A percentile compares a stretch with the other conserved stretches of the same genome.
phyloP scores from a whole-genome alignment of 2,329 filamentous ascomycete species.

The Exophiala spinifera region DNA sequence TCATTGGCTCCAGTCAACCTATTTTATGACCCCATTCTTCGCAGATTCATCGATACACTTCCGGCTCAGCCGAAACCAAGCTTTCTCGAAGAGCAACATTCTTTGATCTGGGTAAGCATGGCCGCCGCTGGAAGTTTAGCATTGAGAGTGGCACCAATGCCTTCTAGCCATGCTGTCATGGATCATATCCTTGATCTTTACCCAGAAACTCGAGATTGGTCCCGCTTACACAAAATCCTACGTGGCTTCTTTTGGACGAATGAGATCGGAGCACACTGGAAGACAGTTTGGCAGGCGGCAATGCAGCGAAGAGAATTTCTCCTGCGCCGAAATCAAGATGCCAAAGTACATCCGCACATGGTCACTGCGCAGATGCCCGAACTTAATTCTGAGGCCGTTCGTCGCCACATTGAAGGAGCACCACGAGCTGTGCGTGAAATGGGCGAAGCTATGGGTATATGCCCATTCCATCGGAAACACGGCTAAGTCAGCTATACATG shows the following conservation, averaged over 20 bases:
- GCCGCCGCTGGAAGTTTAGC: conserved; percentile 21
- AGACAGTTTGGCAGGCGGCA: conserved; percentile 16
- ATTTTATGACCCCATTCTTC: conserved; percentile 28
- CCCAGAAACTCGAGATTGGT: conserved; percentile 17
- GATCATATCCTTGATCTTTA: conserved; percentile 20
- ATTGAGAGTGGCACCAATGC: conserved; percentile 19
- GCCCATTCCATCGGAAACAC: conserved; percentile 9
- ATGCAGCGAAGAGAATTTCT: conserved; percentile 16
- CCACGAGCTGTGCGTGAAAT: conserved; percentile 14
- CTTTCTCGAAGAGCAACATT: conserved; percentile 13
- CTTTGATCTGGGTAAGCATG: conserved; percentile 23
- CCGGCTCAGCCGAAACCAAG: conserved; percentile 14
- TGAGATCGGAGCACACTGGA: conserved; percentile 18
- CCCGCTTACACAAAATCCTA: conserved; percentile 16
- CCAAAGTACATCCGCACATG: not conserved
- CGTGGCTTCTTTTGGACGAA: conserved; percentile 23
- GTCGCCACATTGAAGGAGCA: conserved; percentile 13
- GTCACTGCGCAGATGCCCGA: not conserved
- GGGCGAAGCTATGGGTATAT: conserved; percentile 17
- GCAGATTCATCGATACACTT: conserved; percentile 20
- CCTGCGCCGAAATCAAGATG: not conserved
- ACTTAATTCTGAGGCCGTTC: conserved; percentile 1
- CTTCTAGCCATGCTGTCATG: conserved; percentile 20
- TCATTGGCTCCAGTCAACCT: conserved; percentile 18
- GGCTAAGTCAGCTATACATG: too few relatives aligned